Evolutionary conservation across 2,329 filamentous ascomycete species (phyloP), one percentile per base, ranked within the genome.

Genomic region (Colletotrichum viniferum): DNA sequence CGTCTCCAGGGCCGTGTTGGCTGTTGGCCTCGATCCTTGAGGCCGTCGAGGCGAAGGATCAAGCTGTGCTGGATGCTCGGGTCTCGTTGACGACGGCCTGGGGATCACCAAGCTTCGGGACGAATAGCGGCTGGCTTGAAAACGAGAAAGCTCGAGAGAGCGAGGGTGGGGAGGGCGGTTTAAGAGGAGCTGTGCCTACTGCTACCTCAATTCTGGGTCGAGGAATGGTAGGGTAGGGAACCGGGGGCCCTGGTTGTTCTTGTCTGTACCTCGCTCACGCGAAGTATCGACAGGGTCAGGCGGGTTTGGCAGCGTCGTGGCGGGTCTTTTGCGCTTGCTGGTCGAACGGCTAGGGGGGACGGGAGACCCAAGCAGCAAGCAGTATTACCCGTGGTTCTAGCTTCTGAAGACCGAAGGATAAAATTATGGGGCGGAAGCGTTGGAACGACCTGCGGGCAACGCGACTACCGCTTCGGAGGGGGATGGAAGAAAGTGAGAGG

Each of bases 111-210:
- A 78, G 76, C 78, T 80, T 78, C 77, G 77, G 73, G 69, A 71
- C 77, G 55, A 77, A 73, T 76, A 78, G 77, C 77, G 77, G 77
- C 77, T 77, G 71, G 69, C 69, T 75, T 66, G 60, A 63, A 74
- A 64, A 71, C 68, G 66, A 76, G 74, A 58, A 63, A 79, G 75
- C 65, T 74, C 61, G 71, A 73, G 66, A 69, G 60, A 71, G 62
- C 74, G 77, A 76, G 77, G 81, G 82, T 80, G 81, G 81, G 80
- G 79, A 76, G 55, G 79, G 79, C 78, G 78, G 80, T 79, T 80
- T 81, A 81, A 82, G 81, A 82, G 83, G 79, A 79, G 77, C 77
- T 79, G 75, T 71, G 77, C 71, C 73, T 73, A 69, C 56, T 76
- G 64, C 58, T 73, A 69, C 73, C 70, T 69, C 69, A 64, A 64